Evolutionary conservation across 2,329 filamentous ascomycete genomes (phyloP), one percentile per base, ranked within the genome.

Genomic region (Leptographium flavum): DNA sequence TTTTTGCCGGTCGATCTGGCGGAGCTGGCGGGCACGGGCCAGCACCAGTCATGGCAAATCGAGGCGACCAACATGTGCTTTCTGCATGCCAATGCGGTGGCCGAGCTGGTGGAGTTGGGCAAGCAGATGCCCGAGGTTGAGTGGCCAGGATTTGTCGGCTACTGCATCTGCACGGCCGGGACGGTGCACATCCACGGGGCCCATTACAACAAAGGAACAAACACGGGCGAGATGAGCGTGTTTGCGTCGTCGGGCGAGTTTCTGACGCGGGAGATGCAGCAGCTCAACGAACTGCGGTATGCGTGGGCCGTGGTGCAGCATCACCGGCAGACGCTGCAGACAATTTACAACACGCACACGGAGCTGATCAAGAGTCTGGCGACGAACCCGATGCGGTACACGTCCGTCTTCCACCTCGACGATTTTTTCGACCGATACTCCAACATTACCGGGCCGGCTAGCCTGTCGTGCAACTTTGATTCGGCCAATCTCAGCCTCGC

Each of bases 31-130:
- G 83, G 83, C 14, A 81, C 76, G 1, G 83, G 83, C 1, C 86
- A 93, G 55, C 84, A 93, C 53, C 86, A 93, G 58, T 88, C 84
- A 25, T 94, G 87, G 87, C 87, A 93, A 58, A 90, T 93, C 40
- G 85, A 93, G 58, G 85, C 87, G 0, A 93, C 86, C 0, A 90
- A 92, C 55, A 72, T 90, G 57, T 93, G 87, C 60, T 92, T 78
- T 58, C 66, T 88, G 17, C 87, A 94, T 53, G 86, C 87, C 6
- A 94, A 93, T 56, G 85, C 86, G 5, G 88, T 93, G 43, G 79
- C 84, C 1, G 86, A 93, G 56, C 65, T 94, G 3, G 80, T 87
- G 5, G 83, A 90, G 57, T 73, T 88, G 15, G 84, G 84, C 2
- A 81, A 81, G 50, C 81, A 82, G 52, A 79, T 80, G 2, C 74